Evolutionary conservation across 139 green algal genomes (phyloP).

Genomic region (Edaphochlamys debaryana): DNA sequence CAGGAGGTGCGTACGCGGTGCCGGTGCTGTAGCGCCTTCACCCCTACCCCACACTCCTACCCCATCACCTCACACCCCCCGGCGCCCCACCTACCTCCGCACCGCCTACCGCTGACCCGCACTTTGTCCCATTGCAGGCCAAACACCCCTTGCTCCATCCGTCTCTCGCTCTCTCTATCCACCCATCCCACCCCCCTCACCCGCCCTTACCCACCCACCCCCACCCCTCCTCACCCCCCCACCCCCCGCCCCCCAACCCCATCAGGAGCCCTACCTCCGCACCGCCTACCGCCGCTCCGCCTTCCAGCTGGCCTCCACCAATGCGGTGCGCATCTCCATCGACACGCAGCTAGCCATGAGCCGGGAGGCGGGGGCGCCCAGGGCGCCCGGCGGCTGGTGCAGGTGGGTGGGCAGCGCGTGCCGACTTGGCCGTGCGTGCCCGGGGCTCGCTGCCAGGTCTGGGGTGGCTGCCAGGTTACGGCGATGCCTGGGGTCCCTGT

Average conservation of each 20-base stretch:
- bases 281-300: conserved; percentile 79
- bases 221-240: background rate
- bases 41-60: too few relatives aligned
- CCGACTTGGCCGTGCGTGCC: too few relatives aligned
- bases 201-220: background rate
- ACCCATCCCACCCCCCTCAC: background rate
- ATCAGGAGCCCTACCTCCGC: conserved; percentile 70
- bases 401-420: conserved; percentile 39
- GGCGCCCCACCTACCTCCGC: background rate
- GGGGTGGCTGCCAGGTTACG: too few relatives aligned
- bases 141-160: too few relatives aligned
- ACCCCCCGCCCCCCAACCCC: background rate
- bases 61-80: background rate
- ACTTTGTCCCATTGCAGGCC: too few relatives aligned
- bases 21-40: too few relatives aligned
- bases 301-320: conserved; percentile 77
- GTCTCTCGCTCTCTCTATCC: background rate
- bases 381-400: conserved; percentile 36
- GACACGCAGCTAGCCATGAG: conserved; percentile 79
- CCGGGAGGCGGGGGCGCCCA: conserved; percentile 45
- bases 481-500: too few relatives aligned
- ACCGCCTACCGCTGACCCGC: too few relatives aligned
- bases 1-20: too few relatives aligned
- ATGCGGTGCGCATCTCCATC: conserved; percentile 78
- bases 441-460: too few relatives aligned